Evolutionary conservation across 2,329 filamentous ascomycete species (phyloP).

Genomic region (Diaporthe aspalathi): DNA sequence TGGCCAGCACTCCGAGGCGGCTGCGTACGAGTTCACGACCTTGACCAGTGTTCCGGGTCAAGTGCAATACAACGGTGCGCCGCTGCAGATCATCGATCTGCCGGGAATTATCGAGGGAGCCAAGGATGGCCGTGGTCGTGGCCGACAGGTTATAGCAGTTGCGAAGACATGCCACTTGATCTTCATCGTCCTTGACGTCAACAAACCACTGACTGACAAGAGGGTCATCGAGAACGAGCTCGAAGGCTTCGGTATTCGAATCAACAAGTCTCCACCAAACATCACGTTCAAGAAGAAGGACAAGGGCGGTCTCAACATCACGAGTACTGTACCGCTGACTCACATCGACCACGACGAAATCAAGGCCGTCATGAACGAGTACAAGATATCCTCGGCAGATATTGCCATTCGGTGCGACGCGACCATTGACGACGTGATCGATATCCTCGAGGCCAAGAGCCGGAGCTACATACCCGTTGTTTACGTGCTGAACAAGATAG

Average conservation of each 20-base stretch:
- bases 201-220: slow-evolving; percentile 98
- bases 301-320: slow-evolving; percentile 96
- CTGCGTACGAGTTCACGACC: slow-evolving; percentile 98
- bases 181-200: slow-evolving; percentile 98
- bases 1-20: slow-evolving; percentile 95
- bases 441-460: slow-evolving; percentile 92
- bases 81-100: slow-evolving; percentile 97
- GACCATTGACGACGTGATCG: slow-evolving; percentile 96
- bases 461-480: slow-evolving; percentile 98
- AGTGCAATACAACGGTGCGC: slow-evolving; percentile 93
- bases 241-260: slow-evolving; percentile 96
- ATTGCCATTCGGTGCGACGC: slow-evolving; percentile 98
- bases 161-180: slow-evolving; percentile 99
- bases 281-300: slow-evolving; percentile 99
- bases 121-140: slow-evolving; percentile 97
- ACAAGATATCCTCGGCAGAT: slow-evolving; percentile 95
- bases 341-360: slow-evolving; percentile 98
- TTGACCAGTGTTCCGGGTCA: slow-evolving; percentile 97
- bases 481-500: slow-evolving; percentile 99
- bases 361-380: slow-evolving; percentile 97
- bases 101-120: slow-evolving; percentile 99
- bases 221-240: slow-evolving; percentile 93
- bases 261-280: slow-evolving; percentile 97
- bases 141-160: slow-evolving; percentile 97
- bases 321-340: slow-evolving; percentile 89